These are phyloP conservation scores for Moesziomyces sp. DNA, from an alignment of 1,284 basidiomycete genomes.

Conservation along the genomic window DNA sequence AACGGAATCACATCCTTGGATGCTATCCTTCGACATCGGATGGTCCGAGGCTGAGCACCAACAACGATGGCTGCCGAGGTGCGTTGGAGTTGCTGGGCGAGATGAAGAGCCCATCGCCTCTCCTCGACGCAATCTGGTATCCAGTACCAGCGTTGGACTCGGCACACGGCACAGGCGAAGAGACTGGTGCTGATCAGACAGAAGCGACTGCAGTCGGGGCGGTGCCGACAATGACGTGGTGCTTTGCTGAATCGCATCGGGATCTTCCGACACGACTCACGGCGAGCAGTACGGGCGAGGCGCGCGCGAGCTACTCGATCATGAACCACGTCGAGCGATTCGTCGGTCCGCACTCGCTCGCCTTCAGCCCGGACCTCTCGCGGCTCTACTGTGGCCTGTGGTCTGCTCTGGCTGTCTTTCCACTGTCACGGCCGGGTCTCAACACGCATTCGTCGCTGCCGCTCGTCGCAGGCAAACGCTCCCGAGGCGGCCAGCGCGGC, in stretches of 20 bases:
- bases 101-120: slow-evolving; percentile 34
- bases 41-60: too few relatives aligned
- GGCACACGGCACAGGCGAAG: background rate
- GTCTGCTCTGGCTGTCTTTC: slow-evolving; percentile 36
- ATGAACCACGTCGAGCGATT: slow-evolving; percentile 60
- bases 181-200: background rate
- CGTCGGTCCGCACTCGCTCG: slow-evolving; percentile 50
- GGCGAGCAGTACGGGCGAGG: slow-evolving; percentile 26
- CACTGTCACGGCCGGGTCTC: slow-evolving; percentile 47
- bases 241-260: slow-evolving; percentile 50
- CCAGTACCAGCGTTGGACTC: slow-evolving; percentile 28
- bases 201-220: background rate
- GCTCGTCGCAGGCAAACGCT: slow-evolving; percentile 19
- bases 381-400: slow-evolving; percentile 52
- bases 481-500: slow-evolving; percentile 39
- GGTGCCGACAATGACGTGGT: slow-evolving; percentile 30
- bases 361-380: slow-evolving; percentile 50
- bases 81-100: background rate
- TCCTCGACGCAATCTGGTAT: slow-evolving; percentile 58
- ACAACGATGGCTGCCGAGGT: background rate
- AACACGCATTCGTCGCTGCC: slow-evolving; percentile 43
- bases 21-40: background rate
- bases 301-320: slow-evolving; percentile 52
- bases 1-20: slow-evolving; percentile 39
- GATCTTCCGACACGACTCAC: slow-evolving; percentile 52